A percentile compares a stretch with the other conserved stretches of the same genome.
Conservation (phyloP, 441 rosid genomes). For the Adansonia gregorii region DNA sequence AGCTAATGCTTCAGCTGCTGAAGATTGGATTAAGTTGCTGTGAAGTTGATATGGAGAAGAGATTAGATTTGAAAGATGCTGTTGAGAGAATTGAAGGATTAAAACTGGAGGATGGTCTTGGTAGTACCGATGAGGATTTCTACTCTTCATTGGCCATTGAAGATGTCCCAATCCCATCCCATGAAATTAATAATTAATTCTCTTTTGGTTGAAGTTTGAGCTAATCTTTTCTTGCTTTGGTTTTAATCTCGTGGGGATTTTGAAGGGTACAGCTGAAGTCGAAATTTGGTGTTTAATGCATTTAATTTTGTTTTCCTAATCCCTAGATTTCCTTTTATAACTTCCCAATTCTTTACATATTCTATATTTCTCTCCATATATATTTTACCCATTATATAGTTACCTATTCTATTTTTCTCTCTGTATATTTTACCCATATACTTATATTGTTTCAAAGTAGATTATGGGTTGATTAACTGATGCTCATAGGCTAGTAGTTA, state of each 20-base stretch:
- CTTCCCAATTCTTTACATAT: too few species aligned
- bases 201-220: slow-evolving; percentile 23
- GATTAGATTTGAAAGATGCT: slow-evolving; percentile 56
- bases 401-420: too few species aligned
- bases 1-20: slow-evolving; percentile 44
- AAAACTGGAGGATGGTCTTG: slow-evolving; percentile 35
- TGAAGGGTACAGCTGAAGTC: background rate
- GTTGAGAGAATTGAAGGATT: slow-evolving; percentile 50
- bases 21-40: slow-evolving; percentile 59
- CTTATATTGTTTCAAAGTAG: too few species aligned
- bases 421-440: too few species aligned
- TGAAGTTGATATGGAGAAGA: slow-evolving; percentile 50
- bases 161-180: slow-evolving; percentile 35
- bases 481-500: too few species aligned
- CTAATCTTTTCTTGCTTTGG: background rate
- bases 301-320: background rate
- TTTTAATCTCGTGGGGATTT: background rate
- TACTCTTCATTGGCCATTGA: slow-evolving; percentile 57
- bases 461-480: too few species aligned
- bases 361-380: too few species aligned
- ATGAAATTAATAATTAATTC: slow-evolving; percentile 32
- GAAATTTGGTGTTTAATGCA: background rate
- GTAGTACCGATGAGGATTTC: slow-evolving; percentile 45
- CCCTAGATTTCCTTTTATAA: background rate
- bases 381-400: too few species aligned